These are phyloP conservation scores for Adansonia gregorii DNA, from an alignment of 441 rosid species.

Conservation along the genomic window DNA sequence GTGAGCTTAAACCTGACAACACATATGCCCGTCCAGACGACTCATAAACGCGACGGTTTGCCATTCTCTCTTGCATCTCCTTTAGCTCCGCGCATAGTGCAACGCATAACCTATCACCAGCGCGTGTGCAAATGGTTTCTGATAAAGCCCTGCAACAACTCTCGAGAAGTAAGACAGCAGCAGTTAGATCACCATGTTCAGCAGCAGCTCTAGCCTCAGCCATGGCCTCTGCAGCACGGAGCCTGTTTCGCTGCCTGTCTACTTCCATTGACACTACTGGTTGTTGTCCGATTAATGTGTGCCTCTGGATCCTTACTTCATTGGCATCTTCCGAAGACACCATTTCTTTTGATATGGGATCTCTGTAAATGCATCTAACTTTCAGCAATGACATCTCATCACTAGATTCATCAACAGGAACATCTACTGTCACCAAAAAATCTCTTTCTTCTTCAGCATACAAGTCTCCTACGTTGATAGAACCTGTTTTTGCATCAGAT, in stretches of 20 bases:
- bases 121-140: conserved; percentile 48
- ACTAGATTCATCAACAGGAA: conserved; percentile 48
- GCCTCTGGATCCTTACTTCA: conserved; percentile 61
- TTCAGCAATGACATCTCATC: conserved; percentile 52
- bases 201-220: conserved; percentile 71
- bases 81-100: conserved; percentile 62
- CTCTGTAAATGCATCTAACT: conserved; percentile 50
- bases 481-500: conserved; percentile 47
- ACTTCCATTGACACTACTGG: conserved; percentile 61
- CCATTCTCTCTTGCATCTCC: conserved; percentile 80
- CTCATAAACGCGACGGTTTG: conserved; percentile 61
- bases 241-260: conserved; percentile 65
- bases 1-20: conserved; percentile 75
- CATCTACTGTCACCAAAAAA: conserved; percentile 57
- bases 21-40: conserved; percentile 71
- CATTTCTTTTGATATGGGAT: conserved; percentile 55
- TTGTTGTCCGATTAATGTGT: conserved; percentile 35
- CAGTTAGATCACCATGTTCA: conserved; percentile 64
- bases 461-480: conserved; percentile 62
- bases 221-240: conserved; percentile 70
- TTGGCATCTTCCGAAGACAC: conserved; percentile 38
- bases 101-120: conserved; percentile 51
- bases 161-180: conserved; percentile 59
- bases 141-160: conserved; percentile 47
- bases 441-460: conserved; percentile 82